Conservation (phyloP, 495 filamentous ascomycete genomes). For the Penicillium pancosmium region DNA sequence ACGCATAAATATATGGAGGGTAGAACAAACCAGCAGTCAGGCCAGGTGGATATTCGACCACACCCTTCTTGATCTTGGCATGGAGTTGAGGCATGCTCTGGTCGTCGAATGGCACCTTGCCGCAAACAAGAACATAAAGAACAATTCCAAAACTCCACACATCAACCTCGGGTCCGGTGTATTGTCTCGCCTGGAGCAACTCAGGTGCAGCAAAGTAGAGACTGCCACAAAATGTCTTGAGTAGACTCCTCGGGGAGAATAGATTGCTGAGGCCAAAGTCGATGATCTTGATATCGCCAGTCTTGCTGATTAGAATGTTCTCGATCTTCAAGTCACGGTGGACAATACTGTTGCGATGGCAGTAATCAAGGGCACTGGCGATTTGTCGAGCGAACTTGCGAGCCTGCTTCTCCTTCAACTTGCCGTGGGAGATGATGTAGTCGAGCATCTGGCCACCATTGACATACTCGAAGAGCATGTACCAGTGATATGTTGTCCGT, state of each 20-base stretch:
- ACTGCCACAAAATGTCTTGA: slow-evolving; percentile 98
- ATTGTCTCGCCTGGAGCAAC: slow-evolving; percentile 88
- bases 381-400: slow-evolving; percentile 98
- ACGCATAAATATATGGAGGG: neutral
- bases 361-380: slow-evolving; percentile 97
- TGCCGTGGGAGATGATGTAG: slow-evolving; percentile 98
- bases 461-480: slow-evolving; percentile 99
- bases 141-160: slow-evolving; percentile 99
- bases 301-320: slow-evolving; percentile 99
- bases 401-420: slow-evolving; percentile 97
- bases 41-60: slow-evolving; percentile 94
- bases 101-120: slow-evolving; percentile 98
- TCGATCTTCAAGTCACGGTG: slow-evolving; percentile 98
- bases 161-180: slow-evolving; percentile 96
- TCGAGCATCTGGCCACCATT: slow-evolving; percentile 99
- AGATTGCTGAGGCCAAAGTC: slow-evolving; percentile 98
- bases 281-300: slow-evolving; percentile 99
- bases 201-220: slow-evolving; percentile 98
- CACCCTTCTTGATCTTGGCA: slow-evolving; percentile 97
- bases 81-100: slow-evolving; percentile 99
- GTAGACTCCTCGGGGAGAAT: slow-evolving; percentile 80
- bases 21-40: slow-evolving; percentile 74
- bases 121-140: slow-evolving; percentile 96
- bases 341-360: slow-evolving; percentile 97
- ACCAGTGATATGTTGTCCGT: slow-evolving; percentile 97